Percentiles rank a stretch among this genome's conserved stretches.
Evolutionary conservation across 345 rosid genomes (phyloP).

Genomic region (Erodium maritimum): DNA sequence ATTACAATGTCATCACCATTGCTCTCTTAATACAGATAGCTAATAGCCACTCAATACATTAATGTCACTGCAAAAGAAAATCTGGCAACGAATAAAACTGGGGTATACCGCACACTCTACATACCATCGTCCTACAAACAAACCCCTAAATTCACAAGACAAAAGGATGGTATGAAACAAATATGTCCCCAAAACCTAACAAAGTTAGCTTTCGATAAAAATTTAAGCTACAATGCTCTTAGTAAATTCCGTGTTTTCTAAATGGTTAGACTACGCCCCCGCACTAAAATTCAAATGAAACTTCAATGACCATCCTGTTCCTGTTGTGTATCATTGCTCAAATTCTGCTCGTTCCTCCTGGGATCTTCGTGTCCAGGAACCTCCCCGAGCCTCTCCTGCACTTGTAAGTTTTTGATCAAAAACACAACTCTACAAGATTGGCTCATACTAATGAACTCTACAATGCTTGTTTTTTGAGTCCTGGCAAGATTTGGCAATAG

Average conservation of each 20-base stretch:
- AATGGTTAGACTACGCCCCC: conserved; percentile 31
- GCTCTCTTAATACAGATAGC: neutral
- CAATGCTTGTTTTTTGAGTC: neutral
- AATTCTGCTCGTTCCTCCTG: conserved; percentile 31
- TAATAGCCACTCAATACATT: neutral
- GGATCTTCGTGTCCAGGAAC: conserved; percentile 39
- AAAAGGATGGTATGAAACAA: neutral
- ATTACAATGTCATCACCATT: neutral
- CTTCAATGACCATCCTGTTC: conserved; percentile 17
- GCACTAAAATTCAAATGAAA: conserved; percentile 1
- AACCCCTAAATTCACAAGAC: neutral
- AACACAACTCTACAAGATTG: neutral
- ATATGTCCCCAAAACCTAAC: neutral
- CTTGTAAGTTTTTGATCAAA: neutral
- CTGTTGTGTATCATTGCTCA: conserved; percentile 26
- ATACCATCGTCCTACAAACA: neutral
- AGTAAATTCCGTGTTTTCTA: conserved; percentile 21
- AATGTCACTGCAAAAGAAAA: neutral
- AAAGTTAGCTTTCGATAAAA: neutral
- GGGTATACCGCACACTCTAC: neutral
- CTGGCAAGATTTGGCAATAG: neutral
- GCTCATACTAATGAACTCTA: no score
- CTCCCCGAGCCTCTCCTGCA: conserved; percentile 72
- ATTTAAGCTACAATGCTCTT: neutral
- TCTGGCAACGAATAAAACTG: neutral